Conservation (phyloP, 352 stramenopile genomes). For the Elongisporangium undulatum region DNA sequence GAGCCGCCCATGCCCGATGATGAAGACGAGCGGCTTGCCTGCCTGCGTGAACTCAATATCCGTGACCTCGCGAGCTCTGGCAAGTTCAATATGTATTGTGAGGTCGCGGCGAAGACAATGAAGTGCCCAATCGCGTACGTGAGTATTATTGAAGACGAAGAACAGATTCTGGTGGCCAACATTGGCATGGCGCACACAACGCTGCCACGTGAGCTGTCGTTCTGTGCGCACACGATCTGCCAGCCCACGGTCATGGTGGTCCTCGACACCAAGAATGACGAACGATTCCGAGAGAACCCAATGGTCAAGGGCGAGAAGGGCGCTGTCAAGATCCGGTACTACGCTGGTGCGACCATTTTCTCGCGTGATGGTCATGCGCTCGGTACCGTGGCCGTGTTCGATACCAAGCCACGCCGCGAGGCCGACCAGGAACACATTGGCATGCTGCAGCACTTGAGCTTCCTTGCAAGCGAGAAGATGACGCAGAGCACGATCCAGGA, state of each 20-base stretch:
- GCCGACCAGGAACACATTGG: slow-evolving; percentile 85
- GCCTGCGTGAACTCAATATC: slow-evolving; percentile 79
- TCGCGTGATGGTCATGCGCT: slow-evolving; percentile 72
- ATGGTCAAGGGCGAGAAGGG: slow-evolving; percentile 86
- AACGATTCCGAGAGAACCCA: slow-evolving; percentile 82
- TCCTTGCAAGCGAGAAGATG: slow-evolving; percentile 87
- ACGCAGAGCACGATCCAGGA: slow-evolving; percentile 74
- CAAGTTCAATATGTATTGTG: slow-evolving; percentile 88
- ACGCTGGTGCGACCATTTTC: slow-evolving; percentile 81
- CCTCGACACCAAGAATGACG: slow-evolving; percentile 82
- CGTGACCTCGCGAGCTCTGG: slow-evolving; percentile 60
- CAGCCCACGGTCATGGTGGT: slow-evolving; percentile 77
- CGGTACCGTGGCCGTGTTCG: slow-evolving; percentile 78
- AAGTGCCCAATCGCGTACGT: slow-evolving; percentile 85
- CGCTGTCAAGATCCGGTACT: slow-evolving; percentile 85
- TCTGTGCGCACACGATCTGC: slow-evolving; percentile 86
- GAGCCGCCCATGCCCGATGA: slow-evolving; percentile 76
- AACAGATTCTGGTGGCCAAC: slow-evolving; percentile 80
- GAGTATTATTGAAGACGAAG: slow-evolving; percentile 82
- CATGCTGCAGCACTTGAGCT: slow-evolving; percentile 85
- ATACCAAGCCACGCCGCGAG: slow-evolving; percentile 73
- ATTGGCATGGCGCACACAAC: slow-evolving; percentile 83
- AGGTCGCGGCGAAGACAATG: slow-evolving; percentile 85
- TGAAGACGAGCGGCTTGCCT: slow-evolving; percentile 69
- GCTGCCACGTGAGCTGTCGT: slow-evolving; percentile 74